These are phyloP conservation scores for Pseudopyricularia cyperi DNA, from an alignment of 2,329 filamentous ascomycete genomes.

Conservation along the genomic window DNA sequence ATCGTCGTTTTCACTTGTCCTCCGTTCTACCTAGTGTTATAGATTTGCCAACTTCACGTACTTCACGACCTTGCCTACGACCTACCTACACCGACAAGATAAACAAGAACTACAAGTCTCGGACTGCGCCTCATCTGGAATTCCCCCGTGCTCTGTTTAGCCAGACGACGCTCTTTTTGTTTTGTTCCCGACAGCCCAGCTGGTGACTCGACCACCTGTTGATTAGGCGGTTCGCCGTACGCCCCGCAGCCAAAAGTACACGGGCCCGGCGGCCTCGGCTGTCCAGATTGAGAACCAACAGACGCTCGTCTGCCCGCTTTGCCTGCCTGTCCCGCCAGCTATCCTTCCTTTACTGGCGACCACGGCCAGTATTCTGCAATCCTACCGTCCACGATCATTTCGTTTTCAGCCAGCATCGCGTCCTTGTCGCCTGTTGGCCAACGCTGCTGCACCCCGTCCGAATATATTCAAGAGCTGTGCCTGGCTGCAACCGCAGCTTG, in stretches of 20 bases:
- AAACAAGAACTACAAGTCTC: constrained; percentile 2
- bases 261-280: neutral
- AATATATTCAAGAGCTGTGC: neutral
- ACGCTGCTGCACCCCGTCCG: neutral
- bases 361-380: neutral
- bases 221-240: no score
- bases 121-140: constrained; percentile 5
- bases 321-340: neutral
- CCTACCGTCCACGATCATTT: neutral
- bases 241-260: neutral
- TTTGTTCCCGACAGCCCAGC: constrained; percentile 6
- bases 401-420: neutral
- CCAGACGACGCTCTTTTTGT: constrained; percentile 9
- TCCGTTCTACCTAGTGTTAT: neutral
- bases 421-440: neutral
- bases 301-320: neutral
- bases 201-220: neutral
- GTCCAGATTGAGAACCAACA: no score
- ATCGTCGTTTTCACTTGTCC: neutral
- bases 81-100: no score
- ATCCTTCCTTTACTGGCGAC: neutral
- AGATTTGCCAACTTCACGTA: neutral
- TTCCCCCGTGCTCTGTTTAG: constrained; percentile 3
- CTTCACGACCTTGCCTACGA: no score
- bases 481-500: neutral